Percentiles rank a stretch among this genome's conserved stretches.
Conservation (phyloP, 768 basidiomycete genomes). For the Cyclocybe cylindracea region DNA sequence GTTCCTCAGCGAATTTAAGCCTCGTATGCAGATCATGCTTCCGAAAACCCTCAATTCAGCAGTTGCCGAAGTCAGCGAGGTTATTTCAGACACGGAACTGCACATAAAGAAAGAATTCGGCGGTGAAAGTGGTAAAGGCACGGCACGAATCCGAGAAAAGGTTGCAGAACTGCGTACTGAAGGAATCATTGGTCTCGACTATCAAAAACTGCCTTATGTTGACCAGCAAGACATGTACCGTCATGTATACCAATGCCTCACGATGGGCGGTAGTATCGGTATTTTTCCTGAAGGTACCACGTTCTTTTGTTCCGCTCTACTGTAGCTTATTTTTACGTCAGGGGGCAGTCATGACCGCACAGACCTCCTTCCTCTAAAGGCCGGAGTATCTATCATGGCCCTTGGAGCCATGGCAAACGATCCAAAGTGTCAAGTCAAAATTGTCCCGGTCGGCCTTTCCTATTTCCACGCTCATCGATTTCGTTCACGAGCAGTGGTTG, state of each 20-base stretch:
- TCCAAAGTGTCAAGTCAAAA: slow-evolving; percentile 82
- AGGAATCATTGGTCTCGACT: slow-evolving; percentile 66
- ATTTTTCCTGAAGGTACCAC: slow-evolving; percentile 94
- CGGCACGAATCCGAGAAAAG: slow-evolving; percentile 66
- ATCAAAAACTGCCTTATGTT: slow-evolving; percentile 83
- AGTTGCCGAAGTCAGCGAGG: slow-evolving; percentile 82
- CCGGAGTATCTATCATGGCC: slow-evolving; percentile 97
- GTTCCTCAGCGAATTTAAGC: slow-evolving; percentile 72
- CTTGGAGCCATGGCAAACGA: slow-evolving; percentile 96
- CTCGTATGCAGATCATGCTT: slow-evolving; percentile 85
- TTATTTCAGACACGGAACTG: slow-evolving; percentile 86
- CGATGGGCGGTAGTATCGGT: slow-evolving; percentile 87
- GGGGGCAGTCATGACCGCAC: slow-evolving; percentile 98
- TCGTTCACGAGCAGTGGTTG: slow-evolving; percentile 95
- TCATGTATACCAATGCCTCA: slow-evolving; percentile 85
- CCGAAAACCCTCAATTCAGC: slow-evolving; percentile 77
- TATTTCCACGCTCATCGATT: slow-evolving; percentile 85
- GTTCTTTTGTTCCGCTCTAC: not conserved
- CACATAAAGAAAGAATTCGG: slow-evolving; percentile 86
- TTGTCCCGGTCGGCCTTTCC: slow-evolving; percentile 82
- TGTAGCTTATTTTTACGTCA: slow-evolving; percentile 29
- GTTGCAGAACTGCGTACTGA: slow-evolving; percentile 56
- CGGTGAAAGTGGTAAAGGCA: slow-evolving; percentile 77
- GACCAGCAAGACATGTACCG: slow-evolving; percentile 96
- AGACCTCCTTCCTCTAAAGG: slow-evolving; percentile 94